Evolutionary conservation across 495 filamentous ascomycete species (phyloP), one percentile per base, ranked within the genome.

Genomic region (Talaromyces nanjingensis): DNA sequence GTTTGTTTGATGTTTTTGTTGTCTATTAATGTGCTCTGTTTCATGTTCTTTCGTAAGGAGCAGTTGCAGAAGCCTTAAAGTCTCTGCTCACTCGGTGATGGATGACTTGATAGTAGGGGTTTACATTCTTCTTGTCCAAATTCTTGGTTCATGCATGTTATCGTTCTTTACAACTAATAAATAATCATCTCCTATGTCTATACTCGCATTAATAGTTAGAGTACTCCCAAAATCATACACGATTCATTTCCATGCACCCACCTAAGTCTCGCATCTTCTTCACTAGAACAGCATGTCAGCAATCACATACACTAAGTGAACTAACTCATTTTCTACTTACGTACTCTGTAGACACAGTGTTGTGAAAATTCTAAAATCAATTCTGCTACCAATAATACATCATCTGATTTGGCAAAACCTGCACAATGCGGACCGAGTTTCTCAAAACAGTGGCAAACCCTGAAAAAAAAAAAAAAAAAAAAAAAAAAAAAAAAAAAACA

Each of bases 41-140:
- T 86, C 62, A 76, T 76, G 71, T 87, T 87, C 70, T 85, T 87
- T 72, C 71, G 85, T 47, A 87, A 86, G 77, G 85, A 87, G 72
- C 85, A 87, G 71, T 74, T 87, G 65, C 75, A 73, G 57, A 89
- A 89, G 74, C 86, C 86, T 29, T 85, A 65, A 75, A 22, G 18
- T 14, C 22, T 24, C 2, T 39, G 11, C 34, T 12, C 12, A 3
- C 14, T 42, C 12, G 0, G 33, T 37, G 33, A 6, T 12, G 11
- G 33, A 11, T 37, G 9, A 1, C 9, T n/a, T n/a, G n/a, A n/a
- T n/a, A 42, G 14, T 1, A 6, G 37, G 14, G 12, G 37, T 3
- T 11, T 42, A 5, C 14, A 0, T 14, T 42, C 6, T 16, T 42
- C 14, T 42, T 14, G 2, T 42, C 4, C 37, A 16, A 16, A 4